Percentiles rank a stretch among this genome's conserved stretches.
Conservation (phyloP, 2,329 filamentous ascomycete genomes). For the Verticillium zaregamsianum region DNA sequence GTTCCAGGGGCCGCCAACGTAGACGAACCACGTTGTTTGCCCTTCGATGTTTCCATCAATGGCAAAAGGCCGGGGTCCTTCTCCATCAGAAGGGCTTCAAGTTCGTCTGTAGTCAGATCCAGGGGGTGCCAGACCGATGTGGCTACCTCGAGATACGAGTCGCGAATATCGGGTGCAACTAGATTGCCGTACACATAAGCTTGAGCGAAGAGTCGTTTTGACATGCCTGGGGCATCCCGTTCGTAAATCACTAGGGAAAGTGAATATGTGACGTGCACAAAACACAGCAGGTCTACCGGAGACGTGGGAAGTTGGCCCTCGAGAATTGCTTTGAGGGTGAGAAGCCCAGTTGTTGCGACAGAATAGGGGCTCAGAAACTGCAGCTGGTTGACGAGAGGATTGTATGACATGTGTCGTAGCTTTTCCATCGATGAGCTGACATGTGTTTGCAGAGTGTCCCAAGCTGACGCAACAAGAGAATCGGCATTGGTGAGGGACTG, state of each 20-base stretch:
- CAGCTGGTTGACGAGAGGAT: conserved; percentile 37
- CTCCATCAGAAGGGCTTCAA: conserved; percentile 21
- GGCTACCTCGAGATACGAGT: conserved; percentile 39
- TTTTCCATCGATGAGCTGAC: conserved; percentile 39
- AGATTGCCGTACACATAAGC: conserved; percentile 38
- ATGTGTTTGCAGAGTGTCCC: conserved; percentile 42
- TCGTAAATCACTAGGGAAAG: conserved; percentile 43
- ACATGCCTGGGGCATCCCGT: conserved; percentile 29
- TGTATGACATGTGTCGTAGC: conserved; percentile 32
- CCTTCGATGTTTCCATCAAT: conserved; percentile 29
- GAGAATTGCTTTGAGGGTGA: conserved; percentile 34
- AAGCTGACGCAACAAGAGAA: conserved; percentile 37
- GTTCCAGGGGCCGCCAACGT: conserved; percentile 2
- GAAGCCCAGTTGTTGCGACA: conserved; percentile 37
- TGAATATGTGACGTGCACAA: conserved; percentile 48
- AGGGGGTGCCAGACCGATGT: conserved; percentile 45
- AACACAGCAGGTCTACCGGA: conserved; percentile 42
- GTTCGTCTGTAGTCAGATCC: conserved; percentile 22
- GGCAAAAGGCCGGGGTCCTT: conserved; percentile 12
- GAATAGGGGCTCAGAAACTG: conserved; percentile 30
- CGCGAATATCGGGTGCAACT: conserved; percentile 30
- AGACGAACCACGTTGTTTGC: conserved; percentile 32
- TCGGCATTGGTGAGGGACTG: conserved; percentile 20
- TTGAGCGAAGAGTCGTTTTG: conserved; percentile 40
- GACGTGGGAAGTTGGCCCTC: conserved; percentile 30